Base-by-base conservation (phyloP, 2,329 filamentous ascomycete genomes). In the Penicillium sp. region DNA sequence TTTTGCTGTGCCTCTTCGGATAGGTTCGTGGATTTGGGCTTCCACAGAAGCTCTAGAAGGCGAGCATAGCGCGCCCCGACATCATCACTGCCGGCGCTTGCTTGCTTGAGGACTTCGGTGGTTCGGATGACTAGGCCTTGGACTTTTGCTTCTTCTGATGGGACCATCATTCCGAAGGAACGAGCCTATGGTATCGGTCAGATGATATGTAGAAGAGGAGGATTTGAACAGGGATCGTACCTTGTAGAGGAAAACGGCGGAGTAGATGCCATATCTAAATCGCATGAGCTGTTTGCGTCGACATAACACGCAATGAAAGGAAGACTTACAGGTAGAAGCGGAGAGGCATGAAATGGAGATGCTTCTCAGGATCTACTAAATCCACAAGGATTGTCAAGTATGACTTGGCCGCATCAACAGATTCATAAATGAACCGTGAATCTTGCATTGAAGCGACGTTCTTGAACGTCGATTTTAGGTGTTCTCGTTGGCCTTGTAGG, bases 351-450 rank as follows among this genome's bases (percentile, higher is more conserved):
- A 84, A 87, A 59, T 84, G 82, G 17, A 88, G 76, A 45, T 83
- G 81, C 17, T 80, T 81, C 50, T 82, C 79, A 0, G 85, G 84
- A 55, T 87, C 82, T 31, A 87, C 81, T 59, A 81, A 82, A 55
- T 82, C 82, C 65, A 84, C 86, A 21, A 88, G 77, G 1, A 84
- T 85, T 17, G 79, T 82, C 15, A 88, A 73, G 19, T 87, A 80
- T 0, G 83, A 82, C 66, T 86, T 87, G 0, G 85, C 86, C 2
- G 86, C 84, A 62, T 87, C 84, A 8, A 88, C 80, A 2, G 84
- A 84, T 67, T 87, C 85, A 68, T 87, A 88, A 56, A 88, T 87
- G 69, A 88, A 88, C 6, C 86, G 80, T 6, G 85, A 84, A 65
- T 88, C 86, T 6, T 84, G 84, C 55, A 84, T 83, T 0, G 81